phyloP scores from a whole-genome alignment of 1,284 basidiomycete species.

The Puccinia triticina region DNA sequence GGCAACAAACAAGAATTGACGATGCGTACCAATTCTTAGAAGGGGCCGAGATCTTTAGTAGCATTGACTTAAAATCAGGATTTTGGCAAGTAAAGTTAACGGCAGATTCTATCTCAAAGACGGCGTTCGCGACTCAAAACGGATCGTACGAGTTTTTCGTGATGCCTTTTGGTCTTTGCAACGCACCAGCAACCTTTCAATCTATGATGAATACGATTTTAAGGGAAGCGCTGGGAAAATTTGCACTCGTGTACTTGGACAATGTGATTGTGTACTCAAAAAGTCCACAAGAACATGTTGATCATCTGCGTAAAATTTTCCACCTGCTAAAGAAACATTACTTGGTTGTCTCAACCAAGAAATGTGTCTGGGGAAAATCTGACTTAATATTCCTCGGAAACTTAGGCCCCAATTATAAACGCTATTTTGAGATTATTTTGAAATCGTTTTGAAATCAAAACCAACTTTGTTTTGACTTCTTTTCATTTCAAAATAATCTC shows the following conservation, averaged over 20 bases:
- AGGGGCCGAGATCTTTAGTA: background rate
- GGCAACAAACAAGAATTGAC: too few relatives aligned
- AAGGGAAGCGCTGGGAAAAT: background rate
- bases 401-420: too few relatives aligned
- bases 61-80: background rate
- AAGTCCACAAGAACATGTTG: background rate
- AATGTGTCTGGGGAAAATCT: background rate
- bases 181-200: slow-evolving; percentile 42
- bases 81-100: background rate
- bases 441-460: too few relatives aligned
- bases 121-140: too few relatives aligned
- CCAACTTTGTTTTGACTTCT: too few relatives aligned
- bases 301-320: slow-evolving; percentile 11
- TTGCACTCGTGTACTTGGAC: slow-evolving; percentile 1
- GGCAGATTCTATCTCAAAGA: too few relatives aligned
- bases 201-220: background rate
- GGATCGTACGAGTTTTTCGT: too few relatives aligned
- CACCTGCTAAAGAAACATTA: background rate
- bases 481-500: too few relatives aligned
- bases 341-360: background rate
- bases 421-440: too few relatives aligned
- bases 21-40: background rate
- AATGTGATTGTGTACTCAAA: slow-evolving; percentile 18
- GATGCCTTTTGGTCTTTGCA: too few relatives aligned
- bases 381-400: background rate